Evolutionary conservation across 257 asterid species (phyloP).

Genomic region (Perilla frutescens): DNA sequence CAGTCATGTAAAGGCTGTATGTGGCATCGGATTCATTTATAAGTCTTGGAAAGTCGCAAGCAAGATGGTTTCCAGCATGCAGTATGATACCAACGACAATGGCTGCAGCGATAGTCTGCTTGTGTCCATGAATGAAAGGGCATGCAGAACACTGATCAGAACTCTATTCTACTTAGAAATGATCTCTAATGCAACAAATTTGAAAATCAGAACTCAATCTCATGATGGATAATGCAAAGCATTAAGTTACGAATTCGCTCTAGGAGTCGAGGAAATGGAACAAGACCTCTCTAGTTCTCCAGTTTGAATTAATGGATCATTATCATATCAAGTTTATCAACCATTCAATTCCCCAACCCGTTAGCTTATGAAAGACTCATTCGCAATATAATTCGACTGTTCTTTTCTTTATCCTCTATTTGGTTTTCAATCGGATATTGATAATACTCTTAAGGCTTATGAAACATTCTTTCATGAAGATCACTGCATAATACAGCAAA

Average conservation of each 20-base stretch:
- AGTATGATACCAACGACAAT: constrained; percentile 83
- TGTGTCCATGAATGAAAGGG: constrained; percentile 20
- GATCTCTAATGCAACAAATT: neutral
- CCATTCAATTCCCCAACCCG: neutral
- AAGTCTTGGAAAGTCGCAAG: constrained; percentile 95
- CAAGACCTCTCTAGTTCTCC: neutral
- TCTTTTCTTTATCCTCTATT: neutral
- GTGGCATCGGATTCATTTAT: constrained; percentile 42
- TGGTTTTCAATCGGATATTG: too few species aligned
- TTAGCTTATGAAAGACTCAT: neutral
- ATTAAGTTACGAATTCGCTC: neutral
- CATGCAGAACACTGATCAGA: constrained; percentile 9
- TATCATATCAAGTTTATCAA: neutral
- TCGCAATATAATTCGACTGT: neutral
- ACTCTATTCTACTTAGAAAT: neutral
- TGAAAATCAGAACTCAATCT: neutral
- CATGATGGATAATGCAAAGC: neutral
- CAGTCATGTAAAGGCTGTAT: constrained; percentile 47
- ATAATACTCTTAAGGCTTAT: neutral
- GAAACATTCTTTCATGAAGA: neutral
- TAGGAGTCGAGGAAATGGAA: neutral
- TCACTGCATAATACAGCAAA: neutral
- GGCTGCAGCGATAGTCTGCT: constrained; percentile 92
- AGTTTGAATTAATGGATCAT: neutral
- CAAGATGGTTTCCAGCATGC: constrained; percentile 96